Evolutionary conservation across 257 asterid genomes (phyloP), one percentile per base, ranked within the genome.

Genomic region (Leonotis leonurus): DNA sequence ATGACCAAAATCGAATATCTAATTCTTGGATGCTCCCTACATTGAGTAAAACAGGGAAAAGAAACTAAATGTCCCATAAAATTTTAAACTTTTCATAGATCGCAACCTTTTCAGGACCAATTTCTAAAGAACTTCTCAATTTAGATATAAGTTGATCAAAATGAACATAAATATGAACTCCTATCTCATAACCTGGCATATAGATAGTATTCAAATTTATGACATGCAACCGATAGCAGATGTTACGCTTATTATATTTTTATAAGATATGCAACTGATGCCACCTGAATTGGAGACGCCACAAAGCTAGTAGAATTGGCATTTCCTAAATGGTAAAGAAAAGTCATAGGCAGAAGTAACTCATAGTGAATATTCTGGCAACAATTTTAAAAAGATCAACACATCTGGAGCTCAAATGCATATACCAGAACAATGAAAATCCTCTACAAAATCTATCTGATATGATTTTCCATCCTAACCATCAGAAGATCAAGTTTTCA

Each of bases 341-440:
- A 62, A 44, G 59, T 51, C 60, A 54, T 40, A 49, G 18, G 46
- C 58, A 64, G 33, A 62, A 55, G 41, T 36, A 25, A 35, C 51
- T 56, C 25, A 26, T 11, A 41, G 63, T 20, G n/a, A n/a, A n/a
- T n/a, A n/a, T n/a, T n/a, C n/a, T n/a, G n/a, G n/a, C n/a, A n/a
- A n/a, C n/a, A n/a, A n/a, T n/a, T n/a, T n/a, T n/a, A n/a, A n/a
- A n/a, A n/a, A n/a, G n/a, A n/a, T n/a, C n/a, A n/a, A n/a, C n/a
- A n/a, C n/a, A n/a, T n/a, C n/a, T n/a, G n/a, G 27, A 27, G 33
- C 33, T 27, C 33, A 6, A 6, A 6, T 27, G 6, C 33, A 27
- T 27, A 6, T 3, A 27, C 6, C 33, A 27, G 6, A 27, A 27
- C 5, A 3, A 27, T 6, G 6, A 27, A 27, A 27, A 6, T 27